A percentile compares a stretch with the other conserved stretches of the same genome.
Evolutionary conservation across 441 rosid species (phyloP).

Genomic region (Rhodomyrtus psidioides): DNA sequence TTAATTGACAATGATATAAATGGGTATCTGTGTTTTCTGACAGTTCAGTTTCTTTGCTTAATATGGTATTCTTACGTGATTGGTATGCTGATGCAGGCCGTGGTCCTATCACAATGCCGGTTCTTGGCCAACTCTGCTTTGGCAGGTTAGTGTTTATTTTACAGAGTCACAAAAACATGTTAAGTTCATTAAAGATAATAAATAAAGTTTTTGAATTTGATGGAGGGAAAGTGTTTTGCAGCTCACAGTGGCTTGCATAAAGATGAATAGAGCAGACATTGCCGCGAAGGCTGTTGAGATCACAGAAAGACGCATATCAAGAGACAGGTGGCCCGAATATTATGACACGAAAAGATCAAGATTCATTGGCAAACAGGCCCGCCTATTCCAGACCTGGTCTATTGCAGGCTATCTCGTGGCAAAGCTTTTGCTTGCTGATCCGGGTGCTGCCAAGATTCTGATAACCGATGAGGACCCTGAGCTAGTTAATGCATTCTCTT

Average conservation of each 20-base stretch:
- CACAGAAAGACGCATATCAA: conserved; percentile 44
- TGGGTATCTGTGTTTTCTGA: neutral
- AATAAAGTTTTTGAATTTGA: neutral
- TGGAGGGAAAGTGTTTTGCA: conserved; percentile 14
- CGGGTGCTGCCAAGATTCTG: conserved; percentile 43
- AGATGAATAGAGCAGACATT: conserved; percentile 62
- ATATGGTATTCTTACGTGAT: neutral
- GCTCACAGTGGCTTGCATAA: conserved; percentile 61
- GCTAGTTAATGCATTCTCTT: conserved; percentile 50
- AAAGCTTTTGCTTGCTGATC: conserved; percentile 48
- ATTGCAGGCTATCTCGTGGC: conserved; percentile 61
- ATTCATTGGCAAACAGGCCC: conserved; percentile 56
- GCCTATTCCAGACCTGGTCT: conserved; percentile 59
- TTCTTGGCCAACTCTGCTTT: conserved; percentile 72
- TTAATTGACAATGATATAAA: neutral
- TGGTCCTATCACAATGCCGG: conserved; percentile 89
- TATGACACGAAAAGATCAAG: conserved; percentile 54
- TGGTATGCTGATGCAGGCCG: conserved; percentile 35
- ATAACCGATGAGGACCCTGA: conserved; percentile 52
- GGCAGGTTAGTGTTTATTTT: conserved; percentile 49
- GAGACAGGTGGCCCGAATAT: conserved; percentile 69
- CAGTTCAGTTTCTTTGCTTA: neutral
- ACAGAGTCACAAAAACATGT: neutral
- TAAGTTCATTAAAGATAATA: neutral
- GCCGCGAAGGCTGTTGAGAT: conserved; percentile 53